Evolutionary conservation across 2,329 filamentous ascomycete species (phyloP), one percentile per base, ranked within the genome.

Genomic region (Aspergillus tubingensis): DNA sequence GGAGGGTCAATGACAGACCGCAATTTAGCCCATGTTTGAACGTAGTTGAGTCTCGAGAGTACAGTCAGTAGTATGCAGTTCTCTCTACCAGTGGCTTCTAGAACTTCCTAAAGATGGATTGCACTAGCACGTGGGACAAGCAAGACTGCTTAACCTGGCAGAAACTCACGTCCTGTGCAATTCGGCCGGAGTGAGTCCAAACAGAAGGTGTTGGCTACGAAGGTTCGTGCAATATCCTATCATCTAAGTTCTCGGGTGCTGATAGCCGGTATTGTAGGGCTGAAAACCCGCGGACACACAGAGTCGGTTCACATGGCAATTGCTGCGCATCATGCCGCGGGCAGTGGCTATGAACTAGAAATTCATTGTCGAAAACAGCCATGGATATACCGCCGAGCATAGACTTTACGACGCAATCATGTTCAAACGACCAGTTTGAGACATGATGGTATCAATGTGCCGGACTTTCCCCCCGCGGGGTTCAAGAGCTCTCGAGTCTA

Each of bases 201-300:
- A 13, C 3, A 44, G 21, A 15, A 21, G 21, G 21, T 21, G 17
- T 19, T 25, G 19, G 23, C 23, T 25, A 49, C 15, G 44, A 21
- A 49, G 23, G 19, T 30, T 30, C 8, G 15, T 49, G 44, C 2
- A 30, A 27, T 8, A 17, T 15, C 44, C 3, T 15, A 47, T 10
- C 43, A 23, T 23, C 13, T 5, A 19, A 23, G 8, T 13, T 49
- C 5, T 30, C 25, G 47, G 25, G 25, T n/a, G 25, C 47, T 30
- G 47, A 32, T 50, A 50, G 47, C 21, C 41, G 41, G 25, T 49
- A 49, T 49, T 23, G 44, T 50, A 50, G 47, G 47, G 47, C 47
- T 50, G 47, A 50, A 19, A 11, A 27, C 47, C 30, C n/a, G 27
- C 27, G 27, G 27, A 30, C 27, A 30, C 27, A 30, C 27, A 50